These are phyloP conservation scores for Mycothermus thermophilus DNA, from an alignment of 495 filamentous ascomycete genomes.

Conservation along the genomic window DNA sequence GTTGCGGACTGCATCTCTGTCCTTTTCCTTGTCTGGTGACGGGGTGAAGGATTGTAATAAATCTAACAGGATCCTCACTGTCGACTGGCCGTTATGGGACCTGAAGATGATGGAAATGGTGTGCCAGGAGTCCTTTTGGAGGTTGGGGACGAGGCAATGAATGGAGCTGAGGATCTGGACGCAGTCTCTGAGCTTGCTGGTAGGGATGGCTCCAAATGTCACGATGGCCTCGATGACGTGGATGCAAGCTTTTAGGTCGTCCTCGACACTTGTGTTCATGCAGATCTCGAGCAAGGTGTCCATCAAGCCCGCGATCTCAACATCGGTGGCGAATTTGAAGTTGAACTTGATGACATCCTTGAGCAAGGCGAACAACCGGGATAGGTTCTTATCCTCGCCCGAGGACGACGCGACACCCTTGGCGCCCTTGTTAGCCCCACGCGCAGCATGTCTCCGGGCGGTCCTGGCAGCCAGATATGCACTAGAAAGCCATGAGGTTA, in stretches of 20 bases:
- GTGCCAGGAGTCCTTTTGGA: constrained; percentile 61
- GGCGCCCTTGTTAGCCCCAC: constrained; percentile 9
- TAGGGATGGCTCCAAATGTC: constrained; percentile 64
- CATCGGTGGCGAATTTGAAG: constrained; percentile 56
- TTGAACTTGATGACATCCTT: constrained; percentile 77
- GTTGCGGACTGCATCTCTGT: constrained; percentile 34
- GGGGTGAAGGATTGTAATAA: constrained; percentile 42
- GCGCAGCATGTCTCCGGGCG: constrained; percentile 32
- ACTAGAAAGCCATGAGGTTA: constrained; percentile 43
- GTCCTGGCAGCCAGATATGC: constrained; percentile 40
- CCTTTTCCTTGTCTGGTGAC: constrained; percentile 39
- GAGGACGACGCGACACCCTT: constrained; percentile 39
- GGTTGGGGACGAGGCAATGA: constrained; percentile 54
- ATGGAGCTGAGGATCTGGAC: constrained; percentile 73
- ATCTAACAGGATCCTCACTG: constrained; percentile 48
- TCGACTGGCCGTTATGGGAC: constrained; percentile 63
- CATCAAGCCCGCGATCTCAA: constrained; percentile 53
- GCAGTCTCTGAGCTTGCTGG: constrained; percentile 48
- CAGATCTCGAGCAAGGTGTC: constrained; percentile 56
- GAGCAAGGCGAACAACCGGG: constrained; percentile 56
- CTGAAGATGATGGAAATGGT: constrained; percentile 62
- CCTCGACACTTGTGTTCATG: constrained; percentile 54
- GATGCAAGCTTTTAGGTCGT: constrained; percentile 64
- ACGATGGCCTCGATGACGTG: constrained; percentile 66
- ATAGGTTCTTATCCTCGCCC: constrained; percentile 54